These are phyloP conservation scores for Excoecaria cochinchinensis DNA, from an alignment of 345 rosid genomes.

Conservation along the genomic window DNA sequence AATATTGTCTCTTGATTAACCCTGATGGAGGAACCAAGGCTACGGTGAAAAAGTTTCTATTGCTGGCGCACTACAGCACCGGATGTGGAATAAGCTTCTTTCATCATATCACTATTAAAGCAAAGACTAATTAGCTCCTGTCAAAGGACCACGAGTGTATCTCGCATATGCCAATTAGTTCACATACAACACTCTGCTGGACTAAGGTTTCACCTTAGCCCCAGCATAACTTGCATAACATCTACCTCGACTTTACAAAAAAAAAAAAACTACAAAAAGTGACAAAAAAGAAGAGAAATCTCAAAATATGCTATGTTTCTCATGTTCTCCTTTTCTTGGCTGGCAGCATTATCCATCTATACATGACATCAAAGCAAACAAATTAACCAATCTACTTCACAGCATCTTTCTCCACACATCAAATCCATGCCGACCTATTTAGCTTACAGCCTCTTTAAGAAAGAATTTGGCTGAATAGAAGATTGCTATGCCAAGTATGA, in stretches of 20 bases:
- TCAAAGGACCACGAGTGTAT: neutral
- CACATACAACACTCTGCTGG: conserved; percentile 25
- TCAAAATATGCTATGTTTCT: neutral
- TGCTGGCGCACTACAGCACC: too few species aligned
- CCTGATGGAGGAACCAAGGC: too few species aligned
- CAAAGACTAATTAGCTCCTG: neutral
- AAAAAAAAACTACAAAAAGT: neutral
- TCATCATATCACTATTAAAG: neutral
- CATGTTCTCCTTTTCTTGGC: neutral
- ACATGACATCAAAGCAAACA: conserved; percentile 4
- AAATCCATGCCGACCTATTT: conserved; percentile 2
- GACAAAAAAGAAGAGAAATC: neutral
- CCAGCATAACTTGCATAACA: conserved; percentile 32
- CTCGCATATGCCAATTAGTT: conserved; percentile 1
- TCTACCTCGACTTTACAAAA: conserved; percentile 39
- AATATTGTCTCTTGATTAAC: too few species aligned
- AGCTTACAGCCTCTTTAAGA: conserved; percentile 13
- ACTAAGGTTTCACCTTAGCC: conserved; percentile 24
- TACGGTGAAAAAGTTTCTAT: too few species aligned
- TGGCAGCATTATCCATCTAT: neutral
- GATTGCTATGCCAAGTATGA: conserved; percentile 11
- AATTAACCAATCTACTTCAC: conserved; percentile 14
- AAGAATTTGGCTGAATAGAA: conserved; percentile 17
- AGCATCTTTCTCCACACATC: conserved; percentile 12
- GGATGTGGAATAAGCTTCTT: too few species aligned